A percentile compares a stretch with the other conserved stretches of the same genome.
These are phyloP conservation scores for Pleurostoma richardsiae DNA, from an alignment of 2,329 filamentous ascomycete species.

Conservation along the genomic window DNA sequence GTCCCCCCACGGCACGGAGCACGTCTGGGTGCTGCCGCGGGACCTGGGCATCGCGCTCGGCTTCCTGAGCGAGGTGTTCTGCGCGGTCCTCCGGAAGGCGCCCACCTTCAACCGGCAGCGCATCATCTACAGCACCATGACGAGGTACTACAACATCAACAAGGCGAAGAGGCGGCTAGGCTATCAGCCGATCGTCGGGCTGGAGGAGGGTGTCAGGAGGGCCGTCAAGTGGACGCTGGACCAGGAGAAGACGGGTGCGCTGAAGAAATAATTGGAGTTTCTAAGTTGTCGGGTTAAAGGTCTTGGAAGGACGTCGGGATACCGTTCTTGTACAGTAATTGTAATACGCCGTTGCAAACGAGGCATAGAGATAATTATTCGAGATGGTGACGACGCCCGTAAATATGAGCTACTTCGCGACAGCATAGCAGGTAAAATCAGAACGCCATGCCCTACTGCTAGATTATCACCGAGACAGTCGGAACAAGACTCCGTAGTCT, in stretches of 20 bases:
- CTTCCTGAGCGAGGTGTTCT: conserved; percentile 46
- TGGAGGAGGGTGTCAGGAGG: conserved; percentile 59
- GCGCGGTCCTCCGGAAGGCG: conserved; percentile 41
- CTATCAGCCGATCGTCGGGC: conserved; percentile 61
- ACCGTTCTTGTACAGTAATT: too few relatives aligned
- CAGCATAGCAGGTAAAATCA: too few relatives aligned
- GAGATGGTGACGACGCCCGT: too few relatives aligned
- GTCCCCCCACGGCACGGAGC: conserved; percentile 41
- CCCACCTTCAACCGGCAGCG: conserved; percentile 55
- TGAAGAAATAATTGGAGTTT: background rate
- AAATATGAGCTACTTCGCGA: too few relatives aligned
- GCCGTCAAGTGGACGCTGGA: conserved; percentile 51
- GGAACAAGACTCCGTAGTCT: too few relatives aligned
- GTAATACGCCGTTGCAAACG: too few relatives aligned
- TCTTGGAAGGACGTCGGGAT: background rate
- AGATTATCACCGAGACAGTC: too few relatives aligned
- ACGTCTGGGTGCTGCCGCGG: conserved; percentile 50
- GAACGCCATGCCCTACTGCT: too few relatives aligned
- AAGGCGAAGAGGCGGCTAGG: conserved; percentile 69
- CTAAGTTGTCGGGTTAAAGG: too few relatives aligned
- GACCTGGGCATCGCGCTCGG: conserved; percentile 48
- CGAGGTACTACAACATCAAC: conserved; percentile 69
- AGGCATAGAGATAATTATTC: too few relatives aligned
- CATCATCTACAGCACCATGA: conserved; percentile 67
- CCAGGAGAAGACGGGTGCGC: conserved; percentile 31